Evolutionary conservation across 1,284 basidiomycete species (phyloP), one percentile per base, ranked within the genome.

Genomic region (Trametes polyzona): DNA sequence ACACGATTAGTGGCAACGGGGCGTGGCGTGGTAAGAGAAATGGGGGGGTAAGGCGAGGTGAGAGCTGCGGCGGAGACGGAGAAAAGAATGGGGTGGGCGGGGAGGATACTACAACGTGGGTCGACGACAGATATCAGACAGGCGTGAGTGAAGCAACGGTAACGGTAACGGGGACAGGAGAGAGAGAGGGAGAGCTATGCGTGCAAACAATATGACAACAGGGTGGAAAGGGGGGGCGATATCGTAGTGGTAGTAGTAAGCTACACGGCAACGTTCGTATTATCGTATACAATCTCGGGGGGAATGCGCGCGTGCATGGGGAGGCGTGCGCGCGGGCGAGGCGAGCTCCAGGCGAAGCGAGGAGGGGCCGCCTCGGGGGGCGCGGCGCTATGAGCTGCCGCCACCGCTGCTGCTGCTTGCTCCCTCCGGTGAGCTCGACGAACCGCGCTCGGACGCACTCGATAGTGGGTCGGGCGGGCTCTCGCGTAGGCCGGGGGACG

Each of bases 231-330:
- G n/a, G n/a, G n/a, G n/a, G 33, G 21, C 4, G 42, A 33, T 21
- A 19, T 19, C 14, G 33, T n/a, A n/a, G n/a, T 32, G 29, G 33
- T 19, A 47, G 46, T 24, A 26, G 48, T 55, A 55, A 46, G 55
- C 58, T 60, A 60, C 58, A 60, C 7, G 29, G 32, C 52, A 55
- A 37, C 35, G 57, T 47, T 47, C 44, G 44, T 47, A 33, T 21
- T 41, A 23, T 35, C 23, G 39, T 44, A 33, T 35, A 47, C 44
- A 47, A 33, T 29, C 19, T 10, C 21, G 19, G 17, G 12, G 12
- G 44, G 19, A n/a, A n/a, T n/a, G n/a, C n/a, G 30, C 30, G 30
- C 14, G 30, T 32, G 30, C 30, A 32, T 14, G 7, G 30, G 8
- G 14, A 7, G 30, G n/a, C n/a, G n/a, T n/a, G n/a, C n/a, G n/a